Evolutionary conservation across 164 flowering plant genomes (phyloP), one percentile per base, ranked within the genome.

Genomic region (Aristolochia contorta): DNA sequence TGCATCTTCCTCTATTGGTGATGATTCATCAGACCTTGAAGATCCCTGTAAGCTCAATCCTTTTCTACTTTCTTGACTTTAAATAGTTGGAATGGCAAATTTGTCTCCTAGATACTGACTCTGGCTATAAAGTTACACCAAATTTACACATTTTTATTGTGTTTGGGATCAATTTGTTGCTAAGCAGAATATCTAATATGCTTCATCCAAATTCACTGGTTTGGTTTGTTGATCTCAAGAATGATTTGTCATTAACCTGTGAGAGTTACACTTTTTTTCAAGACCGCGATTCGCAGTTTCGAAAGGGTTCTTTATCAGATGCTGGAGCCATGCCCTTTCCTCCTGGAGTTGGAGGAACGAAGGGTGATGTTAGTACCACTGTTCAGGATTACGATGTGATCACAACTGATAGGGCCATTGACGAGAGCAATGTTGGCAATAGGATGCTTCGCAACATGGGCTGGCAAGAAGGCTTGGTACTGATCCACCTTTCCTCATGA

Each of bases 401-500:
- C 56, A 80, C 96, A 19, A 76, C 93, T 14, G 96, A 94, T 61
- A 88, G 67, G 74, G 97, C 96, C 45, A 82, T 94, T 59, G 97
- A 85, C 69, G 99, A 91, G 73, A 85, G 66, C 72, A 94, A 94
- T 66, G 95, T 91, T 16, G 99, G 99, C 53, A 94, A 94, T 63
- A 75, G 95, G 67, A 89, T 94, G 96, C 96, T 94, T 20, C 94
- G 97, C 63, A 90, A 53, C 83, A 94, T 94, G 99, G 99, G 99
- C 60, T 94, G 99, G 99, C 93, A 91, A 9, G 99, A 91, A 77
- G 99, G 99, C 82, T 85, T 66, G 97, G 97, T 94, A 87, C 32
- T 61, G 60, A 33, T 62, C 21, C 37, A 33, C 33, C 33, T 52
- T 37, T 12, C 16, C 22, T 3, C 6, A 4, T 5, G 2, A 27